Conservation (phyloP, 2,329 filamentous ascomycete genomes). For the Orbilia oligospora region DNA sequence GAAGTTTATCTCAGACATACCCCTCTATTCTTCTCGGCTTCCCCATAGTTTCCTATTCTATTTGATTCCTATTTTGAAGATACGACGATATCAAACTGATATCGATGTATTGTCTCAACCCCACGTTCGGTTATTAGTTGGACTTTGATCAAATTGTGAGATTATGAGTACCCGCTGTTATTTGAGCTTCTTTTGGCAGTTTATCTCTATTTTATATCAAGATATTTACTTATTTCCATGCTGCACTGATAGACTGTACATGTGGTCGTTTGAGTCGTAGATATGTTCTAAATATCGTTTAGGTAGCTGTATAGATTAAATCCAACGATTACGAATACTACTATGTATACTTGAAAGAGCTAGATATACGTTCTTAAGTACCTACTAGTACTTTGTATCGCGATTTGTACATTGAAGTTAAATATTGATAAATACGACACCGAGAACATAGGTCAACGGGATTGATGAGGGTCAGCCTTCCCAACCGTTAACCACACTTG, state of each 20-base stretch:
- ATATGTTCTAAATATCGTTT: neutral
- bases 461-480: no score
- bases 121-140: constrained; percentile 11
- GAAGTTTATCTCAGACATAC: constrained; percentile 57
- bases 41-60: constrained; percentile 39
- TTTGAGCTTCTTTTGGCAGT: constrained; percentile 14
- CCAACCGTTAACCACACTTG: no score
- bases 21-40: constrained; percentile 48
- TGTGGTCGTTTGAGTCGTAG: constrained; percentile 13
- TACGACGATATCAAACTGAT: constrained; percentile 8
- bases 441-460: no score
- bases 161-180: constrained; percentile 14
- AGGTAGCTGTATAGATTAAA: neutral
- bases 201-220: constrained; percentile 20
- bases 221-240: constrained; percentile 10
- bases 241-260: neutral
- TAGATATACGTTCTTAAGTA: no score
- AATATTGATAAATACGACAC: no score
- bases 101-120: constrained; percentile 8
- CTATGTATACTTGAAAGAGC: no score
- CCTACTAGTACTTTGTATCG: neutral
- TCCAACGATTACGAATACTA: neutral
- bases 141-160: constrained; percentile 37
- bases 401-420: neutral
- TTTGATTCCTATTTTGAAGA: constrained; percentile 15